These are phyloP conservation scores for Coleophoma crateriformis DNA, from an alignment of 2,329 filamentous ascomycete species.

Conservation along the genomic window DNA sequence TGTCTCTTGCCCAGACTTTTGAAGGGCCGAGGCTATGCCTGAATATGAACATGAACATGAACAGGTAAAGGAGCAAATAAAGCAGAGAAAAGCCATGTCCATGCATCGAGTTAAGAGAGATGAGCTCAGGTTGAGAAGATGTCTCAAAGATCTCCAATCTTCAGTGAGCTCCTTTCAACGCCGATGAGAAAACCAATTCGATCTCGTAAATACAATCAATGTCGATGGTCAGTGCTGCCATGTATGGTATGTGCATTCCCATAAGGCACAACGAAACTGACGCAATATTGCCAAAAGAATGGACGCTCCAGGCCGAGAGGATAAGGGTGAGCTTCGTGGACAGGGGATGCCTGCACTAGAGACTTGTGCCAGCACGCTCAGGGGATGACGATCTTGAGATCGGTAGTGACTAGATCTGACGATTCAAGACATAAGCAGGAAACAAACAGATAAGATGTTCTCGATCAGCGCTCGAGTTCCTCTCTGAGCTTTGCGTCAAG, in stretches of 20 bases:
- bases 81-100: constrained; percentile 15
- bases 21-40: constrained; percentile 15
- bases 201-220: constrained; percentile 25
- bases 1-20: constrained; percentile 13
- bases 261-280: constrained; percentile 8
- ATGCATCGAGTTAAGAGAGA: constrained; percentile 12
- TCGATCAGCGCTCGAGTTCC: constrained; percentile 37
- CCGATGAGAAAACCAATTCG: constrained; percentile 20
- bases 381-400: background rate
- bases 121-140: constrained; percentile 13
- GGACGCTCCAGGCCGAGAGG: constrained; percentile 1
- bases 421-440: background rate
- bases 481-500: constrained; percentile 44
- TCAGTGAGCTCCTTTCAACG: constrained; percentile 24
- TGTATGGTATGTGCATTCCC: constrained; percentile 12
- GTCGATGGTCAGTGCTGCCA: constrained; percentile 9
- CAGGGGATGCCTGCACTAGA: background rate
- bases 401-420: background rate
- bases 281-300: constrained; percentile 5
- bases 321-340: background rate
- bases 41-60: constrained; percentile 23
- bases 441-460: background rate
- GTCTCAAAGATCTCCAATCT: constrained; percentile 23
- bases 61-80: constrained; percentile 18
- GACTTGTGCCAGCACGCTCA: too few relatives aligned